phyloP scores from a whole-genome alignment of 352 stramenopile species.

The Pythium vanterpoolii region DNA sequence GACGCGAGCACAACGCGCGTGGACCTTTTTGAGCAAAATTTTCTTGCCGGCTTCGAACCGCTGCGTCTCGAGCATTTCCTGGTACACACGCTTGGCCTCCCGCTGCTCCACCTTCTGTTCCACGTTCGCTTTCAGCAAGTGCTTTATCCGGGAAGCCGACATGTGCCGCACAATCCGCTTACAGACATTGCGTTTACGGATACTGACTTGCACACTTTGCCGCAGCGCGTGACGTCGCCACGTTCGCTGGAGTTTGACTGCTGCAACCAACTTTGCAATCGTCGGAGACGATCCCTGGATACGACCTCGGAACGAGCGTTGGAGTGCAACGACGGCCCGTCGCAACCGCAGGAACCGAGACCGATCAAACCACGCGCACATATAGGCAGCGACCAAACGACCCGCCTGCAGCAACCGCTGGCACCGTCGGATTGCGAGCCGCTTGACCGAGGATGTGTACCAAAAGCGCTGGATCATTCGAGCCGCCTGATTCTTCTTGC shows the following conservation, averaged over 20 bases:
- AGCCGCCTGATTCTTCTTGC: conserved; percentile 55
- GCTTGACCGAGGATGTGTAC: conserved; percentile 77
- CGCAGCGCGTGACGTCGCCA: conserved; percentile 4
- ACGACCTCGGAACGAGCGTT: conserved; percentile 1
- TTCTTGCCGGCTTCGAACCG: conserved; percentile 17
- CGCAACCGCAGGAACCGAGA: conserved; percentile 21
- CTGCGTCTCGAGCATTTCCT: conserved; percentile 25
- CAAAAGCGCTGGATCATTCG: conserved; percentile 73
- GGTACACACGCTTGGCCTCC: conserved; percentile 14
- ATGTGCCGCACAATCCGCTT: conserved; percentile 2
- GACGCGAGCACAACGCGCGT: conserved; percentile 3
- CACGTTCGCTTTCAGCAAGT: conserved; percentile 15
- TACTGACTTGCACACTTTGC: conserved; percentile 1
- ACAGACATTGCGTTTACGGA: conserved; percentile 8
- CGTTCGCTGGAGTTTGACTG: conserved; percentile 2
- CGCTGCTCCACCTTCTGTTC: conserved; percentile 13
- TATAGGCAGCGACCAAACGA: conserved; percentile 40
- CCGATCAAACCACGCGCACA: conserved; percentile 18
- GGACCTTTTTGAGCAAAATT: conserved; percentile 9
- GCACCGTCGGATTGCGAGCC: conserved; percentile 66
- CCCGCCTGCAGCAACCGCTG: conserved; percentile 56
- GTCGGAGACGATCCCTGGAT: neutral
- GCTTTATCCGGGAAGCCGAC: conserved; percentile 14
- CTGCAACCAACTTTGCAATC: neutral
- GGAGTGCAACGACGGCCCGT: conserved; percentile 27